Evolutionary conservation across 352 stramenopile genomes (phyloP).

Genomic region (Phytophthora europaea): DNA sequence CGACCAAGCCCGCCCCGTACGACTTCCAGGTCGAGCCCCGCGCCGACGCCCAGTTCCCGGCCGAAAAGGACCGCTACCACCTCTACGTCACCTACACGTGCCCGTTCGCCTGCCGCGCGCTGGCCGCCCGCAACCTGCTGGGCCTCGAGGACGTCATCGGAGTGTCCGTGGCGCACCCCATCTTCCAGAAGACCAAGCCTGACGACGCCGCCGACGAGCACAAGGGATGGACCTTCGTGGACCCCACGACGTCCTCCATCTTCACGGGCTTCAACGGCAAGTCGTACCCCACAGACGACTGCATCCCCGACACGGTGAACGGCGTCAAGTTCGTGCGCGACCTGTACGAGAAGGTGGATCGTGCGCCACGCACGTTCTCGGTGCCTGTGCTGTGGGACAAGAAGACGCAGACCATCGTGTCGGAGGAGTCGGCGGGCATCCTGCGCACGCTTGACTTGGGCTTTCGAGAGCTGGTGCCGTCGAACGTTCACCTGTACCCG

Average conservation of each 20-base stretch:
- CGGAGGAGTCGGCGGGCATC: constrained; percentile 86
- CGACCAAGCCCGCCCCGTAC: constrained; percentile 27
- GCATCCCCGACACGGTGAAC: constrained; percentile 42
- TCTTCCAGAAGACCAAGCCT: constrained; percentile 56
- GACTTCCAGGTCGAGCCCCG: constrained; percentile 26
- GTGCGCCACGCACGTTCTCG: constrained; percentile 34
- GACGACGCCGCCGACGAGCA: constrained; percentile 47
- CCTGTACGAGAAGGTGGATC: constrained; percentile 50
- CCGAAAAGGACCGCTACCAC: constrained; percentile 85
- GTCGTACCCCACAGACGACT: constrained; percentile 28
- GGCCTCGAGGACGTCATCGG: constrained; percentile 92
- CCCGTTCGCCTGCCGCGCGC: constrained; percentile 71
- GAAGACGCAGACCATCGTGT: constrained; percentile 78
- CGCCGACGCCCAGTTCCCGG: constrained; percentile 24
- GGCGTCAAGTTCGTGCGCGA: constrained; percentile 38
- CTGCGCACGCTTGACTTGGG: constrained; percentile 60
- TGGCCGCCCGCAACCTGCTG: constrained; percentile 90
- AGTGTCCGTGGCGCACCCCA: constrained; percentile 82
- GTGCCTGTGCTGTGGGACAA: constrained; percentile 83
- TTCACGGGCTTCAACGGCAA: constrained; percentile 22
- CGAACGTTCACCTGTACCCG: constrained; percentile 55
- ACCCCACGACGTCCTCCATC: constrained; percentile 5
- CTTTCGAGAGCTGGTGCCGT: constrained; percentile 54
- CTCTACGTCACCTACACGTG: constrained; percentile 95
- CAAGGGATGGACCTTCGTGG: constrained; percentile 50